Evolutionary conservation across 345 rosid species (phyloP), one percentile per base, ranked within the genome.

Genomic region (Murraya koenigii): DNA sequence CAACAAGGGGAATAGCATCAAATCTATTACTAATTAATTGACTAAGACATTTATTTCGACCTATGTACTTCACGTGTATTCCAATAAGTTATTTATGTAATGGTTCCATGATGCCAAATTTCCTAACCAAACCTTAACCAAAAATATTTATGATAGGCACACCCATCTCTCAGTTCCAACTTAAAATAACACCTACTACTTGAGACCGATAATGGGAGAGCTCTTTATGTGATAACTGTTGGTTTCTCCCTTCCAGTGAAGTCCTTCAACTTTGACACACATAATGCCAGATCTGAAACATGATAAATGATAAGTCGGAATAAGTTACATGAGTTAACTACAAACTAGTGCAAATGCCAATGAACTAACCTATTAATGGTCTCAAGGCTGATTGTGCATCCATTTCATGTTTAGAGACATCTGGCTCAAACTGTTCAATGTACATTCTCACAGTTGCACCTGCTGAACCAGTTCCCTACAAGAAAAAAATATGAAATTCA

Each of bases 161-260:
- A 9, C 74, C 61, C 80, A 38, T 83, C 80, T 41, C 72, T 72
- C 39, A 56, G 69, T 76, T 68, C 76, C 75, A 52, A 73, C 64
- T 78, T 71, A 26, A 75, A 49, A 78, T 56, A 54, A 76, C 60
- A 72, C 38, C 63, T 19, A 58, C 68, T 79, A 72, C 59, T 5
- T 28, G 54, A 80, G 70, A 68, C 62, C 7, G 26, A 38, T 17
- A 26, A 33, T 23, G 23, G 19, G 68, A 35, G 55, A 19, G 49
- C 14, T 33, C 72, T 75, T 88, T 83, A 92, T 81, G 99, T 94
- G 84, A 94, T 90, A 80, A 94, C 98, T n/a, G 95, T 94, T 62
- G 97, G 99, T 83, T 88, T 92, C 88, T 94, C 97, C 89, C 97
- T 90, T 71, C 94, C 95, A 20, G 97, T 89, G 87, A 91, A 96